phyloP scores from a whole-genome alignment of 352 stramenopile species.

The Phytophthora parvispora region DNA sequence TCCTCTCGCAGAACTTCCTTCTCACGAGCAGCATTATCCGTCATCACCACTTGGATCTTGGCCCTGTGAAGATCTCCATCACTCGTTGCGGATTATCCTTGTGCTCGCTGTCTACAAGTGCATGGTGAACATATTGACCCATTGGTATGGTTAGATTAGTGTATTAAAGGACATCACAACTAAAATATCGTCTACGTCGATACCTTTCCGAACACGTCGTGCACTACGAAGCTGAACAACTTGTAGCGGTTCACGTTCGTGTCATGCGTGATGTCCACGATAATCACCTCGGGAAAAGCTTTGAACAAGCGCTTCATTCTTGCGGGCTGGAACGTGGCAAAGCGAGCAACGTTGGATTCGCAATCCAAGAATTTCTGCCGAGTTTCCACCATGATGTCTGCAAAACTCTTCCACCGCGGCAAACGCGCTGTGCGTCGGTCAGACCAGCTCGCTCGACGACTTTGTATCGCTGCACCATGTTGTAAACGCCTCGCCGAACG shows the following conservation, averaged over 20 bases:
- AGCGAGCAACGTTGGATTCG: neutral
- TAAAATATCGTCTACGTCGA: neutral
- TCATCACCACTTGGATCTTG: constrained; percentile 7
- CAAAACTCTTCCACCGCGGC: constrained; percentile 13
- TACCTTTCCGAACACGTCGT: constrained; percentile 15
- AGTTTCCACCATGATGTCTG: neutral
- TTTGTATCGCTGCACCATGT: constrained; percentile 11
- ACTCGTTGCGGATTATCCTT: constrained; percentile 4
- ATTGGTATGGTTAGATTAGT: neutral
- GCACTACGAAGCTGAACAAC: constrained; percentile 21
- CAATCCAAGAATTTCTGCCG: neutral
- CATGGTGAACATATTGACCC: constrained; percentile 20
- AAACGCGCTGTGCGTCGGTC: constrained; percentile 1
- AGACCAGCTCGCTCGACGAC: neutral
- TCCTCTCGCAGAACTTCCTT: constrained; percentile 4
- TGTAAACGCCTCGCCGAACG: constrained; percentile 11
- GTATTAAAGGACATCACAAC: constrained; percentile 1
- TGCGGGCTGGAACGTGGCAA: constrained; percentile 8
- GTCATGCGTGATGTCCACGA: constrained; percentile 15
- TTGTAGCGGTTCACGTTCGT: constrained; percentile 26
- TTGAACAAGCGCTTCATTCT: constrained; percentile 12
- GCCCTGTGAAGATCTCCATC: constrained; percentile 12
- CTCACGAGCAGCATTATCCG: constrained; percentile 16
- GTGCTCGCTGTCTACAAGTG: constrained; percentile 20
- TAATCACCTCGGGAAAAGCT: constrained; percentile 5